Evolutionary conservation across 2,329 filamentous ascomycete genomes (phyloP), one percentile per base, ranked within the genome.

Genomic region (Colletotrichum sp.): DNA sequence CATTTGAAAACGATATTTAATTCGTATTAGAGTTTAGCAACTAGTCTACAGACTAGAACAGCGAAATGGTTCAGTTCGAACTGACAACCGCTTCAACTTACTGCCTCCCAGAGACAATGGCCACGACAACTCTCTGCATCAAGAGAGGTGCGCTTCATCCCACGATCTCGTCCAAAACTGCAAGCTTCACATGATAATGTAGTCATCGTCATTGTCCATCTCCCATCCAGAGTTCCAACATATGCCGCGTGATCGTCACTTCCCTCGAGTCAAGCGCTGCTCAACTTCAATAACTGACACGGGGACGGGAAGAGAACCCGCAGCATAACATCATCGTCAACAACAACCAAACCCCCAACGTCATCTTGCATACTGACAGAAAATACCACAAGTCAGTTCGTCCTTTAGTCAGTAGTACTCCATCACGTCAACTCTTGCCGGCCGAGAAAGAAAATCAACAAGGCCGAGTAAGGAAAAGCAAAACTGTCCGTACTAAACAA

Each of bases 401-500:
- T 52, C 44, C 44, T 52, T 21, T 52, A 62, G 28, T 62, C 59
- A 64, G 62, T 62, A 18, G 2, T n/a, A 28, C 18, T 62, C 59
- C 26, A 3, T 64, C 32, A n/a, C 62, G 28, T 62, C 28, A 62
- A 62, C 18, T 55, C 6, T 52, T 52, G 44, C 64, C 64, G 49
- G 52, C 55, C 30, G n/a, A 59, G 49, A 30, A 24, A 34, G 24
- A 28, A n/a, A 26, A 18, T 15, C 16, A 5, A 36, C 55, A 44
- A 16, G 30, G 44, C 32, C 16, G 30, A 63, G 34, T 15, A 16
- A 39, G n/a, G n/a, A 26, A 36, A 62, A 16, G 21, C 55, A 65
- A 57, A 44, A 34, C 36, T 63, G 55, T 34, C 72, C 68, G 68
- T 72, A 49, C 52, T 34, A 39, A 62, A 18, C 55, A 63, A 63